Conservation (phyloP, 768 basidiomycete species). For the Amanita rimosa region DNA sequence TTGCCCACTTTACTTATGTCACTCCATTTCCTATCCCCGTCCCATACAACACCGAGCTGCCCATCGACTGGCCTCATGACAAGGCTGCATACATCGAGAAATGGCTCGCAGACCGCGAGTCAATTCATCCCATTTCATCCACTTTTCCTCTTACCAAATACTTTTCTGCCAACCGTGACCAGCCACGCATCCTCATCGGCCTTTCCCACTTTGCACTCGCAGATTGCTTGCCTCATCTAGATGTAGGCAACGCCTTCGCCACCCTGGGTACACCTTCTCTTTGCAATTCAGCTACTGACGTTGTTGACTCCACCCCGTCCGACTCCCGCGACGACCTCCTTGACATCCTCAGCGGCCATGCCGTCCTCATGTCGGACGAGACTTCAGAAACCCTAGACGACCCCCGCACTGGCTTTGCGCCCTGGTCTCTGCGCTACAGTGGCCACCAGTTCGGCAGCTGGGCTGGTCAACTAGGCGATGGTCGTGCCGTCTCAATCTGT, state of each 20-base stretch:
- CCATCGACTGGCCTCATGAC: conserved; percentile 40
- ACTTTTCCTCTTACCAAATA: conserved; percentile 35
- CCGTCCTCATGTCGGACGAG: conserved; percentile 44
- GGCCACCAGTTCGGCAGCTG: conserved; percentile 85
- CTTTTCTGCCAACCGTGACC: conserved; percentile 36
- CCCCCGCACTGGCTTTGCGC: conserved; percentile 33
- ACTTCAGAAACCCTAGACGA: conserved; percentile 7
- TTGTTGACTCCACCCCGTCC: conserved; percentile 21
- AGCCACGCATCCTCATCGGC: conserved; percentile 52
- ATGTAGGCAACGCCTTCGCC: conserved; percentile 75
- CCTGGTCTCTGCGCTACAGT: conserved; percentile 87
- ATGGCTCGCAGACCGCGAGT: conserved; percentile 64
- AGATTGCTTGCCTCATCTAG: conserved; percentile 76
- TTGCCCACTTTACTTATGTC: conserved; percentile 71
- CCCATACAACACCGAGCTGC: conserved; percentile 63
- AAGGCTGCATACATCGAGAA: conserved; percentile 58
- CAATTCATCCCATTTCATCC: conserved; percentile 19
- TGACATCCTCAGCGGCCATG: conserved; percentile 73
- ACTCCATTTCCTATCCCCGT: conserved; percentile 76
- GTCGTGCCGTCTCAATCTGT: conserved; percentile 83
- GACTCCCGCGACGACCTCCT: conserved; percentile 58
- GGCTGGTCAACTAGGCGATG: conserved; percentile 95
- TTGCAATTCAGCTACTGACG: conserved; percentile 23
- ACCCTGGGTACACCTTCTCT: conserved; percentile 54
- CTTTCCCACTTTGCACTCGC: conserved; percentile 55